These are phyloP conservation scores for Chaetoceros muelleri DNA, from an alignment of 108 stramenopile species.

Conservation along the genomic window DNA sequence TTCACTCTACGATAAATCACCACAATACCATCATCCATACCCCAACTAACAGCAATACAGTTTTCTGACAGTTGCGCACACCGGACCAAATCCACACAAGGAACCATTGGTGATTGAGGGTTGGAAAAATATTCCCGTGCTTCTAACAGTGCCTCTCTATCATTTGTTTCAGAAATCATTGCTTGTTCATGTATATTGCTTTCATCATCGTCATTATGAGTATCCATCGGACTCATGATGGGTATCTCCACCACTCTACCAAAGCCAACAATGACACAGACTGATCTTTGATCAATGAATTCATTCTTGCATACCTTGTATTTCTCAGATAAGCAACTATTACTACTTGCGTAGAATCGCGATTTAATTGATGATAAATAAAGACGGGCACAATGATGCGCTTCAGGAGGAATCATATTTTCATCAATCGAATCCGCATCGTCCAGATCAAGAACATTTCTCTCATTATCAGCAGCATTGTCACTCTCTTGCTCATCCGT, in stretches of 20 bases:
- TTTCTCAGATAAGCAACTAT: neutral
- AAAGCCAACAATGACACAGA: neutral
- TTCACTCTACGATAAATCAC: constrained; percentile 48
- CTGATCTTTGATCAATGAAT: no score
- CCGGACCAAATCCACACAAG: neutral
- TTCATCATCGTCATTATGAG: neutral
- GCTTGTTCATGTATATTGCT: neutral
- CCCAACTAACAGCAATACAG: constrained; percentile 72
- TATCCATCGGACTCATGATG: neutral
- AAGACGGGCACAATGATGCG: neutral
- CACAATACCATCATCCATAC: constrained; percentile 47
- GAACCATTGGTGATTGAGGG: neutral
- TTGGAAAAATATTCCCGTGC: neutral
- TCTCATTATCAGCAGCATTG: no score
- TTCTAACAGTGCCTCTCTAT: neutral
- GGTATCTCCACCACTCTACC: neutral
- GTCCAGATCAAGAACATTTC: no score
- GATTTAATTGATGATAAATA: neutral
- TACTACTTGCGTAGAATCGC: no score
- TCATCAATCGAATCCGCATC: neutral
- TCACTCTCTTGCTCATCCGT: no score
- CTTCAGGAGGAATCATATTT: neutral
- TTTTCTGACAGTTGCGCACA: constrained; percentile 8
- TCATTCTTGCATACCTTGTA: neutral
- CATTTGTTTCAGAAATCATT: neutral